Conservation (phyloP, 345 rosid species). For the Lepidium sativum region DNA sequence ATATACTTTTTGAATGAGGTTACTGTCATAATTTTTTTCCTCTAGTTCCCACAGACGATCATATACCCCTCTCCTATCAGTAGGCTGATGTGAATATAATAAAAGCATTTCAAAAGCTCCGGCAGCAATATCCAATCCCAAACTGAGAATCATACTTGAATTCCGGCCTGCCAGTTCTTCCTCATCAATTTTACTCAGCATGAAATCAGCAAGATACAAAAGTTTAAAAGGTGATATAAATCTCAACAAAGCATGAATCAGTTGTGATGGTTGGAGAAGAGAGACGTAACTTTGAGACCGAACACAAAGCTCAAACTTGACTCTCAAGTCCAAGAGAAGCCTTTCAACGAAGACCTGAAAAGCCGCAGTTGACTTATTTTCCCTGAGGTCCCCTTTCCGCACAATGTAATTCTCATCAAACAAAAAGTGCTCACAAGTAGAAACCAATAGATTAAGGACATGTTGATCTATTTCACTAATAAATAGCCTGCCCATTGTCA, state of each 20-base stretch:
- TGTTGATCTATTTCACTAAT: conserved; percentile 48
- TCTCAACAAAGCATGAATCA: conserved; percentile 45
- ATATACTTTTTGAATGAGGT: conserved; percentile 56
- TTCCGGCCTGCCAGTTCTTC: conserved; percentile 21
- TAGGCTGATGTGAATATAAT: conserved; percentile 44
- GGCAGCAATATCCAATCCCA: conserved; percentile 56
- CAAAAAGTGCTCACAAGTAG: conserved; percentile 41
- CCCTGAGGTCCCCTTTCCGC: conserved; percentile 21
- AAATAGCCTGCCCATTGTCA: conserved; percentile 32
- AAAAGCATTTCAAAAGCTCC: conserved; percentile 60
- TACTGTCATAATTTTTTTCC: conserved; percentile 37
- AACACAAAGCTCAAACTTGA: conserved; percentile 42
- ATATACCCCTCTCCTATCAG: conserved; percentile 30
- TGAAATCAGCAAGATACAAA: conserved; percentile 48
- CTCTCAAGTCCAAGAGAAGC: conserved; percentile 36
- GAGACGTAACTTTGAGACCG: conserved; percentile 32
- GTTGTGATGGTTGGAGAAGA: conserved; percentile 46
- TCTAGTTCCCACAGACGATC: conserved; percentile 49
- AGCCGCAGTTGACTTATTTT: conserved; percentile 32
- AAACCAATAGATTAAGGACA: conserved; percentile 48
- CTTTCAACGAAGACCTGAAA: conserved; percentile 37
- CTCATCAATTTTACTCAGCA: conserved; percentile 39
- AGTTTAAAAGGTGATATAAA: conserved; percentile 67
- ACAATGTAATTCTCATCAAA: conserved; percentile 27
- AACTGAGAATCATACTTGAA: conserved; percentile 27